These are phyloP conservation scores for Lipomyces japonicus DNA, from an alignment of 805 yeast genomes.

Conservation along the genomic window DNA sequence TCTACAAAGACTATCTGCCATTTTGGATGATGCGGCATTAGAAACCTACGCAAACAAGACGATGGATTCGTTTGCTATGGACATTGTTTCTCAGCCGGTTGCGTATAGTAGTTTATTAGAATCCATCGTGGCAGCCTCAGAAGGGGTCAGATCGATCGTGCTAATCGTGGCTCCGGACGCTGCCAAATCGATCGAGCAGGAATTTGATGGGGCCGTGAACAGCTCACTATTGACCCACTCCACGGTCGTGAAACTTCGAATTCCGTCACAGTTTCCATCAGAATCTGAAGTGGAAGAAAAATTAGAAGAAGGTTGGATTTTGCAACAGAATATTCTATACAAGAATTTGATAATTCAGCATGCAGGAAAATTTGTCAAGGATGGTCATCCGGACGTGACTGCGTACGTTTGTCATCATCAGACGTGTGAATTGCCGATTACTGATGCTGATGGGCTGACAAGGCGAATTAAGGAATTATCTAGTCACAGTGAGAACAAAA, in stretches of 20 bases:
- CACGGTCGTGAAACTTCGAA: constrained; percentile 5
- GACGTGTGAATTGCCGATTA: constrained; percentile 21
- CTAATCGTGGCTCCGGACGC: constrained; percentile 8
- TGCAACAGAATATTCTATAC: constrained; percentile 11
- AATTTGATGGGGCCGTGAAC: constrained; percentile 2
- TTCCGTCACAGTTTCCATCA: not conserved
- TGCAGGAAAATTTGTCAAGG: not conserved
- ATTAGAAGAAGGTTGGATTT: constrained; percentile 12
- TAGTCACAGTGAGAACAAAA: not conserved
- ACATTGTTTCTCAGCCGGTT: constrained; percentile 17
- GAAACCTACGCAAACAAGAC: constrained; percentile 16
- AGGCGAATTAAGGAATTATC: not conserved
- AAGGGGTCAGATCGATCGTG: constrained; percentile 20
- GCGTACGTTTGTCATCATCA: constrained; percentile 18
- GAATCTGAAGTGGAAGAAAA: constrained; percentile 4
- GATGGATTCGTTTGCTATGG: constrained; percentile 15
- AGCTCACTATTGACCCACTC: constrained; percentile 13
- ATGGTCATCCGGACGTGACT: not conserved
- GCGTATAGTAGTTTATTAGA: constrained; percentile 17
- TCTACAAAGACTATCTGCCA: constrained; percentile 32
- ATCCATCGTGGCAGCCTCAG: constrained; percentile 13
- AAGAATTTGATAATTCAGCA: constrained; percentile 1
- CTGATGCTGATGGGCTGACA: constrained; percentile 5
- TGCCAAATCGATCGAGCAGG: not conserved
- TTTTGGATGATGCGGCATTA: constrained; percentile 20